These are phyloP conservation scores for Populus hybrid DNA, from an alignment of 441 rosid species.

Conservation along the genomic window DNA sequence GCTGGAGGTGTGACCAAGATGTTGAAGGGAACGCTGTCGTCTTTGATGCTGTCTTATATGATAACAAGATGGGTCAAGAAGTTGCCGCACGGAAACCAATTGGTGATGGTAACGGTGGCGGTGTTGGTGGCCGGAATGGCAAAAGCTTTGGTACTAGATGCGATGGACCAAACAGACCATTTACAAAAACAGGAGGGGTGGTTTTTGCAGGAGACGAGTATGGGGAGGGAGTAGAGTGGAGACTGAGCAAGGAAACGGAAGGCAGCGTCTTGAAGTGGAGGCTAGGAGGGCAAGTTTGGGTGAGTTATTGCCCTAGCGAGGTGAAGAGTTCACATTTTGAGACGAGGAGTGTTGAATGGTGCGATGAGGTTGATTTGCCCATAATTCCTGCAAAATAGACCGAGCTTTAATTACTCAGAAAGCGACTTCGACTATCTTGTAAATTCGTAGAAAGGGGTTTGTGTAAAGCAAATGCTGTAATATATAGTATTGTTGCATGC, in stretches of 20 bases:
- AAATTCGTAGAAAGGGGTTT: not conserved
- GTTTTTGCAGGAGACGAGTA: slow-evolving; percentile 72
- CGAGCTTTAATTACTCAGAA: not conserved
- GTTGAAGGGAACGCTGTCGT: slow-evolving; percentile 75
- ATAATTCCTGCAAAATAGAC: slow-evolving; percentile 40
- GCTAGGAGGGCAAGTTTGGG: slow-evolving; percentile 73
- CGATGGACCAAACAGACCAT: slow-evolving; percentile 39
- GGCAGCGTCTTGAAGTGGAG: slow-evolving; percentile 93
- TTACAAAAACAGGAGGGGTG: slow-evolving; percentile 67
- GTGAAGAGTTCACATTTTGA: slow-evolving; percentile 48
- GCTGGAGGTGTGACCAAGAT: slow-evolving; percentile 88
- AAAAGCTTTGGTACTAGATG: slow-evolving; percentile 15
- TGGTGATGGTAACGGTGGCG: not conserved
- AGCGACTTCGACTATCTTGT: not conserved
- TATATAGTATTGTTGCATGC: not conserved
- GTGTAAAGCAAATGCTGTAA: not conserved
- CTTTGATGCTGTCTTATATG: slow-evolving; percentile 61
- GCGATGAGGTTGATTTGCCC: slow-evolving; percentile 86
- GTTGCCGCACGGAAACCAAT: slow-evolving; percentile 24
- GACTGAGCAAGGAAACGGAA: slow-evolving; percentile 86
- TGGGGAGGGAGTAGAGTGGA: slow-evolving; percentile 69
- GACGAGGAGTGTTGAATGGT: slow-evolving; percentile 80
- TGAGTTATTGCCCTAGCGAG: slow-evolving; percentile 64
- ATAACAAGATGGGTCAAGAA: slow-evolving; percentile 50
- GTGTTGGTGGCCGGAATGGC: not conserved